Conservation (phyloP, 1,284 basidiomycete genomes). For the Coniophora puteana region DNA sequence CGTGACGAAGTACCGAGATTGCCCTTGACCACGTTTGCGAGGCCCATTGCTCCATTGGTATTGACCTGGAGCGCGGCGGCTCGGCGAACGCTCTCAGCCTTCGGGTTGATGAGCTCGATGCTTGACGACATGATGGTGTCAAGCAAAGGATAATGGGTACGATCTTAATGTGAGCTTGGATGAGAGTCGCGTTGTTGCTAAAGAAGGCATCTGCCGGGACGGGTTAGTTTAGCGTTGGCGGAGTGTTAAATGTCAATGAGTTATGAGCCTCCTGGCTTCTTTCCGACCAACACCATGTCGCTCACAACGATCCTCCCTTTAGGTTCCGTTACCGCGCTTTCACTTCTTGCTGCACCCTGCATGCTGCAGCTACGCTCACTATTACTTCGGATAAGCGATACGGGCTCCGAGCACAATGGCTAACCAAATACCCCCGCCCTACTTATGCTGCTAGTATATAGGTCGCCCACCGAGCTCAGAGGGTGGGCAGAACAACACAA, state of each 20-base stretch:
- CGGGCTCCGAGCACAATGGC: too few relatives aligned
- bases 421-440: conserved; percentile 3
- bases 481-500: too few relatives aligned
- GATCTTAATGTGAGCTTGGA: conserved; percentile 3
- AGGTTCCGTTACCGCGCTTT: too few relatives aligned
- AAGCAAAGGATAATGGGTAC: conserved; percentile 12
- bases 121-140: conserved; percentile 63
- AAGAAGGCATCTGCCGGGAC: conserved; percentile 9
- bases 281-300: too few relatives aligned
- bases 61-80: conserved; percentile 93
- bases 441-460: conserved; percentile 9
- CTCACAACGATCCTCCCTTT: too few relatives aligned
- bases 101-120: conserved; percentile 92
- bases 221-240: too few relatives aligned
- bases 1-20: conserved; percentile 72
- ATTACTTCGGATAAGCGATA: too few relatives aligned
- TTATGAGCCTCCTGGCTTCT: conserved; percentile 7
- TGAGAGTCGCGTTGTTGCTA: conserved; percentile 1
- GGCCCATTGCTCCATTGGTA: conserved; percentile 92
- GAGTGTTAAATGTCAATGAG: conserved; percentile 31
- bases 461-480: too few relatives aligned
- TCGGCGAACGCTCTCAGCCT: conserved; percentile 92
- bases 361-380: too few relatives aligned
- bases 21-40: conserved; percentile 95
- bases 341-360: too few relatives aligned